Conservation (phyloP, 2,329 filamentous ascomycete species). For the Phaeomoniella chlamydospora region DNA sequence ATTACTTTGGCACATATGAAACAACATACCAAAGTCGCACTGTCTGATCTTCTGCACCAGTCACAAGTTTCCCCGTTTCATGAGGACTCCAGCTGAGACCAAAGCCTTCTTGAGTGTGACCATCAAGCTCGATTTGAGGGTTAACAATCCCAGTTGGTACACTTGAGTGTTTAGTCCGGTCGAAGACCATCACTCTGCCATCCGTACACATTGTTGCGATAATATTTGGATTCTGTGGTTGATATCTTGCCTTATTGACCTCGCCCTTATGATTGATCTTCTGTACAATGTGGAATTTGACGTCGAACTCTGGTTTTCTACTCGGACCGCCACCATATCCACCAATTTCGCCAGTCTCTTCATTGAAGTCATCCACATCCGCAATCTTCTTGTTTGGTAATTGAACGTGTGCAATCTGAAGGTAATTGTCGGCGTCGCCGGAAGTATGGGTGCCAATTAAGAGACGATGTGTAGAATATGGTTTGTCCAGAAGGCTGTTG, state of each 20-base stretch:
- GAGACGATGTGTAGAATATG: constrained; percentile 74
- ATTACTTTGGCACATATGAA: neutral
- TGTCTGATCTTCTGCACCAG: constrained; percentile 82
- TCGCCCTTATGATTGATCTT: constrained; percentile 94
- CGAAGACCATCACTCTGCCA: constrained; percentile 80
- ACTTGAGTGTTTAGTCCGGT: constrained; percentile 83
- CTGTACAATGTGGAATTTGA: constrained; percentile 86
- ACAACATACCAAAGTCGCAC: constrained; percentile 68
- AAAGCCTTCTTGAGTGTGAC: constrained; percentile 81
- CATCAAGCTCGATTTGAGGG: constrained; percentile 71
- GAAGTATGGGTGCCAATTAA: constrained; percentile 93
- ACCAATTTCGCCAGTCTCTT: constrained; percentile 82
- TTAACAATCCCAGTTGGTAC: constrained; percentile 60
- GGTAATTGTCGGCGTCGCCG: constrained; percentile 69
- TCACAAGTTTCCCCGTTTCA: constrained; percentile 64
- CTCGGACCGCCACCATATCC: constrained; percentile 63
- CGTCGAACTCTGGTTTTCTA: constrained; percentile 51
- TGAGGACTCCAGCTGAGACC: constrained; percentile 88
- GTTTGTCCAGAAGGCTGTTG: constrained; percentile 59
- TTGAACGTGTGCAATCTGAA: constrained; percentile 89
- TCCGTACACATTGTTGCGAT: constrained; percentile 88
- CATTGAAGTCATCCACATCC: constrained; percentile 75
- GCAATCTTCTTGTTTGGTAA: constrained; percentile 63
- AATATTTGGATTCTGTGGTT: constrained; percentile 92
- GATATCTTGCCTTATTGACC: constrained; percentile 96